Evolutionary conservation across 108 stramenopile species (phyloP).

Genomic region (Discostella stelligeroides): DNA sequence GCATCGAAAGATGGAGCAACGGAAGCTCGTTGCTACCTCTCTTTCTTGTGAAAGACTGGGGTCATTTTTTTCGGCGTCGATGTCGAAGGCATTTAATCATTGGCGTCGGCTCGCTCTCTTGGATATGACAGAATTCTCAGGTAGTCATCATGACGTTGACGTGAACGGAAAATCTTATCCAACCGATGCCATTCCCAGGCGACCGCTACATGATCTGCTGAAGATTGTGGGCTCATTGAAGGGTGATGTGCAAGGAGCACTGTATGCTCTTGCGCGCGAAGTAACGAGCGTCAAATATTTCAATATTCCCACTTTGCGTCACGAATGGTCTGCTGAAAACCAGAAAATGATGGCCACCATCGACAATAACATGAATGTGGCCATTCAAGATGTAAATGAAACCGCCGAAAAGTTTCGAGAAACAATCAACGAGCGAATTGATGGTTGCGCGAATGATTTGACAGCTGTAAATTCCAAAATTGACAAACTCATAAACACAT

Average conservation of each 20-base stretch:
- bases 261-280: slow-evolving; percentile 45
- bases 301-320: slow-evolving; percentile 33
- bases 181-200: slow-evolving; percentile 1
- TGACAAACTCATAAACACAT: slow-evolving; percentile 27
- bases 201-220: slow-evolving; percentile 6
- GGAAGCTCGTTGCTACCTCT: slow-evolving; percentile 36
- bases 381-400: slow-evolving; percentile 20
- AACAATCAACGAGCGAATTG: slow-evolving; percentile 22
- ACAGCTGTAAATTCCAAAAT: slow-evolving; percentile 17
- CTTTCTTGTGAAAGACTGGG: slow-evolving; percentile 29
- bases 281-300: slow-evolving; percentile 31
- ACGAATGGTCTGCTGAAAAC: slow-evolving; percentile 23
- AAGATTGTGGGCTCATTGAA: slow-evolving; percentile 37
- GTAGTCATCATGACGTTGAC: background rate
- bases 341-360: slow-evolving; percentile 21
- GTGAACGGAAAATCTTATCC: background rate
- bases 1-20: slow-evolving; percentile 32
- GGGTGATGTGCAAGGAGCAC: slow-evolving; percentile 41
- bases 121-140: slow-evolving; percentile 25
- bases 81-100: slow-evolving; percentile 34
- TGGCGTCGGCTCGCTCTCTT: slow-evolving; percentile 48
- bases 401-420: slow-evolving; percentile 14
- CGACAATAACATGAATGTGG: slow-evolving; percentile 13
- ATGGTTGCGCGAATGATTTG: slow-evolving; percentile 24
- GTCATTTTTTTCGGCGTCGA: slow-evolving; percentile 2